Percentiles rank a stretch among this genome's conserved stretches.
These are phyloP conservation scores for Neurospora sp. DNA, from an alignment of 2,329 filamentous ascomycete species.

Conservation along the genomic window DNA sequence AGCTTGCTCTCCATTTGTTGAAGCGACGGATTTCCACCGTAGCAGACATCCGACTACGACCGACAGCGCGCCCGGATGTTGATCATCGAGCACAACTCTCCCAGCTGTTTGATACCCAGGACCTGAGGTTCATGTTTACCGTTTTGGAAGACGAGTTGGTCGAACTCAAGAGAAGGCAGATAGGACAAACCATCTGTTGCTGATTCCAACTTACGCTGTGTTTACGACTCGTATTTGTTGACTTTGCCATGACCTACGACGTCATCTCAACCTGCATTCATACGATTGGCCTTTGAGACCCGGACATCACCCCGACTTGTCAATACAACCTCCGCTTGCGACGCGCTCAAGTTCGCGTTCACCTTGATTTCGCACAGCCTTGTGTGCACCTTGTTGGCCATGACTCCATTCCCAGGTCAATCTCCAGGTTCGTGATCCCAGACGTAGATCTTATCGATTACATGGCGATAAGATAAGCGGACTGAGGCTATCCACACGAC, in stretches of 20 bases:
- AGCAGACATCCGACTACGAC: background rate
- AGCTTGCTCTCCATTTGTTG: background rate
- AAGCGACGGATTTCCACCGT: background rate
- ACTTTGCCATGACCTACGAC: background rate
- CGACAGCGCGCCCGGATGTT: background rate
- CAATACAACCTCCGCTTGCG: background rate
- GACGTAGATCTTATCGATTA: background rate
- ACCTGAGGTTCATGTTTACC: background rate
- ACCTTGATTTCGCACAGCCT: background rate
- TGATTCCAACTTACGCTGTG: background rate
- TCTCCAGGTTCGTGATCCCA: background rate
- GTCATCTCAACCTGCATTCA: background rate
- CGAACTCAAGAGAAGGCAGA: background rate
- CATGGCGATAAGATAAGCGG: background rate
- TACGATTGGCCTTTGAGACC: background rate
- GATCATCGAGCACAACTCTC: background rate
- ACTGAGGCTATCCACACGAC: background rate
- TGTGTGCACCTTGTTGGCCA: background rate
- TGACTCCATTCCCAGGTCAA: background rate
- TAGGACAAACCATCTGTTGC: background rate
- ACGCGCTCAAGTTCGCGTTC: background rate
- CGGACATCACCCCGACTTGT: background rate
- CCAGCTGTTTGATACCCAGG: background rate
- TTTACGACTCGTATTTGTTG: background rate
- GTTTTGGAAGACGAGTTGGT: background rate